A percentile compares a stretch with the other conserved stretches of the same genome.
Conservation (phyloP, 148 eudicot species). For the Talinum fruticosum region DNA sequence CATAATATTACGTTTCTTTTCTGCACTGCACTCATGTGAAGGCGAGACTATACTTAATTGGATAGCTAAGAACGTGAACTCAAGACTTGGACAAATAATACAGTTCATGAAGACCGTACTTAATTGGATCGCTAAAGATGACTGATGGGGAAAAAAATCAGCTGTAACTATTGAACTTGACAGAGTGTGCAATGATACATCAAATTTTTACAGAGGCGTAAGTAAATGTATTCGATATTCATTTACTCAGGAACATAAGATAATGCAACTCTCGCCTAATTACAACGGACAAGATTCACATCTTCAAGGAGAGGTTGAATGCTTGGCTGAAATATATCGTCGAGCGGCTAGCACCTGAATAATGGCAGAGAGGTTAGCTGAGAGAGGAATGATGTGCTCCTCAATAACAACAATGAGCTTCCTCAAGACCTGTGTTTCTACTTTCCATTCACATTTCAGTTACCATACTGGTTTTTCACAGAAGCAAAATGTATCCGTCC, state of each 20-base stretch:
- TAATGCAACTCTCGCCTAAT: background rate
- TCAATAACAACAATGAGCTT: background rate
- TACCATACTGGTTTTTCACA: too few relatives aligned
- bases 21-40: too few relatives aligned
- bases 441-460: too few relatives aligned
- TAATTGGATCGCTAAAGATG: background rate
- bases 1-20: too few relatives aligned
- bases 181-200: background rate
- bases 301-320: background rate
- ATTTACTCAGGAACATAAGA: background rate
- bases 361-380: background rate
- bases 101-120: too few relatives aligned
- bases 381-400: background rate
- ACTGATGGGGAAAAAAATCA: background rate
- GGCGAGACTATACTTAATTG: too few relatives aligned
- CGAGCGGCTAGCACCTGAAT: background rate
- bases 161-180: background rate
- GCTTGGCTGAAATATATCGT: background rate
- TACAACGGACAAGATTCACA: background rate
- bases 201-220: background rate
- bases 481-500: too few relatives aligned
- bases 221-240: background rate
- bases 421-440: too few relatives aligned
- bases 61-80: too few relatives aligned
- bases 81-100: too few relatives aligned